Conservation (phyloP, 2,329 filamentous ascomycete genomes). For the Conoideocrella luteorostrata region DNA sequence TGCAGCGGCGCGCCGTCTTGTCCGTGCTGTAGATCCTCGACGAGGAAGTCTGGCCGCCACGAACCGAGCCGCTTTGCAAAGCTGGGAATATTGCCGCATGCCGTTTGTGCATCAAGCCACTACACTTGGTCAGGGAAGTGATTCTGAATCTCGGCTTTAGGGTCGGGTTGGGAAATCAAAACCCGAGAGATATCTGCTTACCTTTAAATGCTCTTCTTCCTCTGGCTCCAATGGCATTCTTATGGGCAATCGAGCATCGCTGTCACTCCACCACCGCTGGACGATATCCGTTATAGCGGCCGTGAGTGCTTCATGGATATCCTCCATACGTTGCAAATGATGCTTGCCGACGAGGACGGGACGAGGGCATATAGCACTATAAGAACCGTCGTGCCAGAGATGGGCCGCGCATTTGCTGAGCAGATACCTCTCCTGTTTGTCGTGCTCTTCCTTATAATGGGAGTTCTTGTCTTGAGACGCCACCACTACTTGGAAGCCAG, state of each 20-base stretch:
- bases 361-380: slow-evolving; percentile 20
- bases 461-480: neutral
- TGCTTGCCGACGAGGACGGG: slow-evolving; percentile 26
- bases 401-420: slow-evolving; percentile 17
- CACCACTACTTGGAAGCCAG: slow-evolving; percentile 8
- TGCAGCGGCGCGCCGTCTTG: neutral
- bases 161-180: too few relatives aligned
- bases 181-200: too few relatives aligned
- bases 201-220: slow-evolving; percentile 24
- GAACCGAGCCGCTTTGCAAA: slow-evolving; percentile 22
- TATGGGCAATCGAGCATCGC: slow-evolving; percentile 21
- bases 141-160: too few relatives aligned
- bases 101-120: slow-evolving; percentile 24
- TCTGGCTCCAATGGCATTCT: slow-evolving; percentile 27
- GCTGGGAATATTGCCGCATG: slow-evolving; percentile 15
- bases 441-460: slow-evolving; percentile 14
- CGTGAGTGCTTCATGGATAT: slow-evolving; percentile 25
- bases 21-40: slow-evolving; percentile 20
- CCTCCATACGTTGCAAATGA: slow-evolving; percentile 22
- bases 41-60: slow-evolving; percentile 34
- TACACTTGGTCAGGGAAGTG: too few relatives aligned
- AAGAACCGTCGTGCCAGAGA: slow-evolving; percentile 24
- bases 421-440: slow-evolving; percentile 12
- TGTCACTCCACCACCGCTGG: slow-evolving; percentile 31
- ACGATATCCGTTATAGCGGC: slow-evolving; percentile 29